phyloP scores from a whole-genome alignment of 192 early-diverging fungal genomes.

The Jimgerdemannia flammicorona region DNA sequence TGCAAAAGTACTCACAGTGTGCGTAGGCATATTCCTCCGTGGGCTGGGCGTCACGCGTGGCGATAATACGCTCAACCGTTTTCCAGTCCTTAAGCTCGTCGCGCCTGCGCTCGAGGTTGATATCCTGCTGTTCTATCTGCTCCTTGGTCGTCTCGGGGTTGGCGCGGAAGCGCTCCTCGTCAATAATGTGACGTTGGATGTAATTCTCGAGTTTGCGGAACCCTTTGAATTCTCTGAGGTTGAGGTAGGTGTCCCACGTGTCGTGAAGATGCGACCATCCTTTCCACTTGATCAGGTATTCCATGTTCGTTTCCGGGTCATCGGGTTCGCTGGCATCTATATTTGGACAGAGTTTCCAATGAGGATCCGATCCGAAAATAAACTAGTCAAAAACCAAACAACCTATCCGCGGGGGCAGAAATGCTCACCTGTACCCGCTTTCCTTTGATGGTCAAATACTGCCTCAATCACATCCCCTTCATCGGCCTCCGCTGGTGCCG shows the following conservation, averaged over 20 bases:
- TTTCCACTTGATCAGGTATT: conserved; percentile 96
- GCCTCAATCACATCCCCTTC: conserved; percentile 58
- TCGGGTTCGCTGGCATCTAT: conserved; percentile 21
- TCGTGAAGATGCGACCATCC: conserved; percentile 85
- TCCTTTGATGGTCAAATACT: conserved; percentile 44
- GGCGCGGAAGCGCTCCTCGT: conserved; percentile 50
- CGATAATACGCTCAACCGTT: conserved; percentile 88
- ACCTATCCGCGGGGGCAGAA: conserved; percentile 2
- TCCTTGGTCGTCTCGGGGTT: conserved; percentile 74
- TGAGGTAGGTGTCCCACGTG: conserved; percentile 78
- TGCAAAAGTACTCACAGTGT: conserved; percentile 85
- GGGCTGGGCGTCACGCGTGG: conserved; percentile 46
- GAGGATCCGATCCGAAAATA: conserved; percentile 3
- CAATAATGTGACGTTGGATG: conserved; percentile 57
- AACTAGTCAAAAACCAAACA: conserved; percentile 4
- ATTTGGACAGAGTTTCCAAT: conserved; percentile 1
- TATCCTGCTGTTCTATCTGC: conserved; percentile 86
- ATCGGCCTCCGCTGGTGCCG: conserved; percentile 24
- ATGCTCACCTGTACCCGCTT: conserved; percentile 24
- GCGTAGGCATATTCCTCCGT: conserved; percentile 32
- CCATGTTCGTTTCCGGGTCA: conserved; percentile 51
- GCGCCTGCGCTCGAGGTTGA: conserved; percentile 77
- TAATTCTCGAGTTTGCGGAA: conserved; percentile 90
- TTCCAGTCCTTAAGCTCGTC: conserved; percentile 79
- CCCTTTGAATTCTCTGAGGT: conserved; percentile 73